Evolutionary conservation across 2,329 filamentous ascomycete species (phyloP).

Genomic region (Colletotrichum scovillei): DNA sequence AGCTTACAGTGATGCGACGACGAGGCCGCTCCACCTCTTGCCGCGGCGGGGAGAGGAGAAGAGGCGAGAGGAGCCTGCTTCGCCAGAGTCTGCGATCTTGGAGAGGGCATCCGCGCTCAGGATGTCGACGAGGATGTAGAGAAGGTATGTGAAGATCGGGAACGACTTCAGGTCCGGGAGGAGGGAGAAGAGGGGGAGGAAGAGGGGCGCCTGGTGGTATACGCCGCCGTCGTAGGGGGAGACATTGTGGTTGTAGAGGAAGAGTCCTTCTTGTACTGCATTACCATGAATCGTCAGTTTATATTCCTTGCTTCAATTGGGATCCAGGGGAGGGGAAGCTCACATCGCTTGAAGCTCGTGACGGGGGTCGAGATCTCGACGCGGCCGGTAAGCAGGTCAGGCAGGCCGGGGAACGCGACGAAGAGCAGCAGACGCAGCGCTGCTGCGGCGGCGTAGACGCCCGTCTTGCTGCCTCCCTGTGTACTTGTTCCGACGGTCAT

Average conservation of each 20-base stretch:
- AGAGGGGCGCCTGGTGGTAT: conserved; percentile 83
- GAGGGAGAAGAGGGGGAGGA: conserved; percentile 91
- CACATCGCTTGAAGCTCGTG: conserved; percentile 97
- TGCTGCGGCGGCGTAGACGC: conserved; percentile 80
- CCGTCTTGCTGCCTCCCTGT: conserved; percentile 52
- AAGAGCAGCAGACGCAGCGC: conserved; percentile 84
- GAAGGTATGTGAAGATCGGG: conserved; percentile 79
- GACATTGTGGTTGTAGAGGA: conserved; percentile 95
- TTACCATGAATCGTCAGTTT: neutral
- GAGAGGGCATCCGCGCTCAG: conserved; percentile 83
- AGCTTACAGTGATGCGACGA: conserved; percentile 81
- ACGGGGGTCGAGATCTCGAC: conserved; percentile 98
- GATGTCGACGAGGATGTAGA: conserved; percentile 86
- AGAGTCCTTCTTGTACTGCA: conserved; percentile 93
- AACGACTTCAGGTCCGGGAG: conserved; percentile 76
- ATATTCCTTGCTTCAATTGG: neutral
- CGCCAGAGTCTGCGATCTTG: conserved; percentile 83
- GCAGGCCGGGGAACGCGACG: conserved; percentile 82
- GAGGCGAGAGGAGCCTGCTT: conserved; percentile 77
- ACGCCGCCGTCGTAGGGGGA: conserved; percentile 97
- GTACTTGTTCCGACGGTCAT: conserved; percentile 47
- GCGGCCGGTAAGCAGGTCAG: conserved; percentile 86
- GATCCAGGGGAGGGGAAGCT: conserved; percentile 45
- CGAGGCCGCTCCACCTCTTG: conserved; percentile 78
- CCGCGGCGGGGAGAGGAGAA: conserved; percentile 84